These are phyloP conservation scores for Penstemon davidsonii DNA, from an alignment of 257 asterid species.

Conservation along the genomic window DNA sequence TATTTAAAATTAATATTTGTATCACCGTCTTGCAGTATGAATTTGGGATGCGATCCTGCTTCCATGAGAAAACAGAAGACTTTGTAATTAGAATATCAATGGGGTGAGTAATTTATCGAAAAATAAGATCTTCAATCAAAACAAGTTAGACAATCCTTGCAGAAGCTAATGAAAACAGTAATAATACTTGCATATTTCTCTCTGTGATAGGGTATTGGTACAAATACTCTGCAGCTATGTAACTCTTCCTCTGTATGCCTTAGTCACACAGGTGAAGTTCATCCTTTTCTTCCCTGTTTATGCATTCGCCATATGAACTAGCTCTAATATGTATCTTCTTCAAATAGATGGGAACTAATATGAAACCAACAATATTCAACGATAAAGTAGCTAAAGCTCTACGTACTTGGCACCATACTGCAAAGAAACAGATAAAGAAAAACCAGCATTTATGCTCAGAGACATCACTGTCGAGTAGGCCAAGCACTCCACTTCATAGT, in stretches of 20 bases:
- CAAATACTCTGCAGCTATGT: slow-evolving; percentile 68
- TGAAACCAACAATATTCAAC: slow-evolving; percentile 61
- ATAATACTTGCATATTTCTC: neutral
- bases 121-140: neutral
- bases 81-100: slow-evolving; percentile 48
- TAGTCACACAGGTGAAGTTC: slow-evolving; percentile 58
- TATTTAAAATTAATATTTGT: neutral
- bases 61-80: slow-evolving; percentile 43
- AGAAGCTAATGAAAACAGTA: neutral
- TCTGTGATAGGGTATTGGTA: slow-evolving; percentile 45
- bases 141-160: neutral
- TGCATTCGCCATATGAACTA: neutral
- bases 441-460: slow-evolving; percentile 22
- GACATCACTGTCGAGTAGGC: slow-evolving; percentile 41
- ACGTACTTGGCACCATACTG: slow-evolving; percentile 54
- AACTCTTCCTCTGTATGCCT: slow-evolving; percentile 65
- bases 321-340: neutral
- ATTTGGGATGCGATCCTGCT: slow-evolving; percentile 59
- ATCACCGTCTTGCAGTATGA: slow-evolving; percentile 41
- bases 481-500: slow-evolving; percentile 39
- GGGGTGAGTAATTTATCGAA: slow-evolving; percentile 43
- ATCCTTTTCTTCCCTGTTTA: neutral
- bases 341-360: slow-evolving; percentile 62
- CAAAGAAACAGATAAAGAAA: slow-evolving; percentile 48
- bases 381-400: slow-evolving; percentile 53